Evolutionary conservation across 1,139 yeast species (phyloP), one percentile per base, ranked within the genome.

Genomic region (Zygotorulaspora mrakii): DNA sequence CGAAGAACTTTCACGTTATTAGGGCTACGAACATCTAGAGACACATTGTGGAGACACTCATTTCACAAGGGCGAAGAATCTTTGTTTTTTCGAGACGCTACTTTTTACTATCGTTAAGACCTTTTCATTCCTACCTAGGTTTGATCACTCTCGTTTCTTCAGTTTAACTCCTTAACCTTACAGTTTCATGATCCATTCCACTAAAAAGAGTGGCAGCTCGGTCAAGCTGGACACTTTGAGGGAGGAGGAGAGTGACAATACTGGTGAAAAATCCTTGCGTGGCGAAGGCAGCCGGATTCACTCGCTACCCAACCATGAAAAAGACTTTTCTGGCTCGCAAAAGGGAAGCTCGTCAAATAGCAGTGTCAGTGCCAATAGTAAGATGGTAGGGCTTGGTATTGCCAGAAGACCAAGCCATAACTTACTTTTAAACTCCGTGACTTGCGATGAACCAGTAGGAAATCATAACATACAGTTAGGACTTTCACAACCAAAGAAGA

Each of bases 381-480:
- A 53, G 28, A 49, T 52, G 22, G 45, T 53, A 2, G 60, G 57
- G 7, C 37, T 57, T 17, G 61, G 59, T 2, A 44, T 54, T 16
- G 56, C 52, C 4, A 49, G 65, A 26, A 50, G 65, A 38, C 66
- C 66, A 5, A 58, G 64, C 35, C 64, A 61, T 26, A 61, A 61
- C 39, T 40, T 61, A 23, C 34, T 58, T 29, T 42, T 46, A 30
- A 46, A 49, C 31, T 42, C 53, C 43, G 38, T 44, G 17, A 33
- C 37, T 9, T 29, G 33, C 30, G 42, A 41, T 7, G 45, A 39
- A 10, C 20, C 37, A 18, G 18, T 25, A 5, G 37, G 33, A 21
- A 41, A 21, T 11, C 13, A 24, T 4, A 30, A 24, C 18, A 21
- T 17, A 14, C 32, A 24, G 5, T 32, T 20, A 10, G 41, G 45